Percentiles rank a stretch among this genome's conserved stretches.
Evolutionary conservation across 441 rosid species (phyloP).

Genomic region (Croton setiger): DNA sequence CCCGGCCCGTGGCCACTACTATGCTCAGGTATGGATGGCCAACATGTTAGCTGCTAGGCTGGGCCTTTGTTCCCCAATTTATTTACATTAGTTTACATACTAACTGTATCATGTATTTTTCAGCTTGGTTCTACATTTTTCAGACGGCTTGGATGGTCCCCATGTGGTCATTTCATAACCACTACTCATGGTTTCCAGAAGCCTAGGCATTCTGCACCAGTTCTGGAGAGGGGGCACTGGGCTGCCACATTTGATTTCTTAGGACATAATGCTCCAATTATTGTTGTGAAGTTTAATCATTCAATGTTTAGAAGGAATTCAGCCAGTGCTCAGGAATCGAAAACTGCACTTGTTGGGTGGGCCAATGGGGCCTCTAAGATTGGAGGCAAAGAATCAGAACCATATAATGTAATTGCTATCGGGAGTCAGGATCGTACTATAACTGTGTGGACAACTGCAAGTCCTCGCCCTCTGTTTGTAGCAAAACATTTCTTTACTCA

Average conservation of each 20-base stretch:
- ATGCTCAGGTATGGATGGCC: too few species aligned
- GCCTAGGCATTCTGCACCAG: slow-evolving; percentile 99
- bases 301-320: slow-evolving; percentile 75
- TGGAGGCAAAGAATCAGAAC: slow-evolving; percentile 76
- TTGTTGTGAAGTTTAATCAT: slow-evolving; percentile 91
- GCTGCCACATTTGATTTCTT: slow-evolving; percentile 94
- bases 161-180: slow-evolving; percentile 96
- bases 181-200: slow-evolving; percentile 98
- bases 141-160: slow-evolving; percentile 99
- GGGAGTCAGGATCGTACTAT: slow-evolving; percentile 99
- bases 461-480: slow-evolving; percentile 93
- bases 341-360: slow-evolving; percentile 66
- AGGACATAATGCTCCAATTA: slow-evolving; percentile 96
- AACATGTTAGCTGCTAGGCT: too few species aligned
- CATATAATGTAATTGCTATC: slow-evolving; percentile 91
- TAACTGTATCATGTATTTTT: slow-evolving; percentile 28
- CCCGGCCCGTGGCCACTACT: too few species aligned
- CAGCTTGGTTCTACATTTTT: slow-evolving; percentile 98
- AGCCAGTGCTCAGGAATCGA: slow-evolving; percentile 50
- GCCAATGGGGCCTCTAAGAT: slow-evolving; percentile 77
- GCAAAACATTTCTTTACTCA: slow-evolving; percentile 96
- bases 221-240: slow-evolving; percentile 98
- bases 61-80: slow-evolving; percentile 5
- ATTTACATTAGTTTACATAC: slow-evolving; percentile 12
- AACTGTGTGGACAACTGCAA: slow-evolving; percentile 98